Conservation (phyloP, 176 grass and related monocot species). For the Ensete glaucum region DNA sequence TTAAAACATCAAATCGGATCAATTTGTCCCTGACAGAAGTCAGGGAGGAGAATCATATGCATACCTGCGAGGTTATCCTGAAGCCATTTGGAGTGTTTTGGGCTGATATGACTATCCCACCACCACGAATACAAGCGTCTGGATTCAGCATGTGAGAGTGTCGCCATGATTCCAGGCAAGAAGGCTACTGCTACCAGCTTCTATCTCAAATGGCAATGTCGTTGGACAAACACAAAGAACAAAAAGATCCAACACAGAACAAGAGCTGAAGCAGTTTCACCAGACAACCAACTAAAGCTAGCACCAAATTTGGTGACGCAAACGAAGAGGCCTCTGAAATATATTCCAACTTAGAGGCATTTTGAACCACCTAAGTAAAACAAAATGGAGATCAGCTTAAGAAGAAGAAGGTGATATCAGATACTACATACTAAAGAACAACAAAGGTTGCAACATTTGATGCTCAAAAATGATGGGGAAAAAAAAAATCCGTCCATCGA, state of each 20-base stretch:
- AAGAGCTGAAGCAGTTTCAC: neutral
- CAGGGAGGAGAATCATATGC: no score
- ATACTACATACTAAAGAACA: neutral
- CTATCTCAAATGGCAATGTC: neutral
- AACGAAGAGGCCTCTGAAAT: neutral
- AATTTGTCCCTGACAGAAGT: no score
- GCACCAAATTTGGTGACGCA: neutral
- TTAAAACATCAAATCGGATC: neutral
- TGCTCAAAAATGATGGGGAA: neutral
- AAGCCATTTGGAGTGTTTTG: conserved; percentile 9
- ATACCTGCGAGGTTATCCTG: conserved; percentile 2
- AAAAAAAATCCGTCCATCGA: neutral
- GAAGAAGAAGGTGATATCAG: neutral
- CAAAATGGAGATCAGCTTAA: neutral
- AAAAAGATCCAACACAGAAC: neutral
- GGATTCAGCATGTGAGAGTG: neutral
- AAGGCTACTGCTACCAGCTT: neutral
- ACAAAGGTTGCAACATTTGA: neutral
- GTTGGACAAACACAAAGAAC: neutral
- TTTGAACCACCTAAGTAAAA: neutral
- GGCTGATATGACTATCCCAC: conserved; percentile 15
- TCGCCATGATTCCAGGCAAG: neutral
- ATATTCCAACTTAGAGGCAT: neutral
- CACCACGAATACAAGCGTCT: conserved; percentile 10
- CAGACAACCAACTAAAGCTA: neutral